Evolutionary conservation across 2,329 filamentous ascomycete genomes (phyloP).

Genomic region (Didymella exigua): DNA sequence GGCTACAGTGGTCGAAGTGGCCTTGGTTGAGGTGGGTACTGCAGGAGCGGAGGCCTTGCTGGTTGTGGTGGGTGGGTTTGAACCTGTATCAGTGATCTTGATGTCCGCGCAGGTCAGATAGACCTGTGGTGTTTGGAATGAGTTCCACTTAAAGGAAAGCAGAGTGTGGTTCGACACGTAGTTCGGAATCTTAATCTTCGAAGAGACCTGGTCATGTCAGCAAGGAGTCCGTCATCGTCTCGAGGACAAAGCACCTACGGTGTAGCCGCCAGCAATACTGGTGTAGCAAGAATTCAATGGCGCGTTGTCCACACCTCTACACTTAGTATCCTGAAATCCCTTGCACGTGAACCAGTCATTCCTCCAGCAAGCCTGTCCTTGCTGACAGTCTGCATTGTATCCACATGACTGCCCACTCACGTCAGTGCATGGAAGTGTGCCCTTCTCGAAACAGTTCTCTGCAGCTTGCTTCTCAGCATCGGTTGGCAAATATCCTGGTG

Average conservation of each 20-base stretch:
- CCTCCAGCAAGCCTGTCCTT: constrained; percentile 39
- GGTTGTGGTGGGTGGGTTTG: constrained; percentile 23
- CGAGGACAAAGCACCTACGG: constrained; percentile 22
- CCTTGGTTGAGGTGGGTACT: constrained; percentile 14
- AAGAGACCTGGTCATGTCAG: constrained; percentile 15
- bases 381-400: constrained; percentile 38
- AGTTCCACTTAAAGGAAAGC: constrained; percentile 42
- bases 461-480: constrained; percentile 43
- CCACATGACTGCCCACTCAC: constrained; percentile 40
- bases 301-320: constrained; percentile 40
- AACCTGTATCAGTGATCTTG: constrained; percentile 27
- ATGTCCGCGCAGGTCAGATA: constrained; percentile 45
- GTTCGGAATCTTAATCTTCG: constrained; percentile 43
- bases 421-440: constrained; percentile 39
- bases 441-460: constrained; percentile 39
- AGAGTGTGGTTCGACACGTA: constrained; percentile 42
- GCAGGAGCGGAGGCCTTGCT: constrained; percentile 19
- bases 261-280: constrained; percentile 43
- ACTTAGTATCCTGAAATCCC: constrained; percentile 38
- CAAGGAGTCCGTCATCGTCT: not conserved
- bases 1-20: constrained; percentile 20
- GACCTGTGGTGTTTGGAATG: constrained; percentile 42
- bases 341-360: constrained; percentile 46
- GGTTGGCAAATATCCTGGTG: constrained; percentile 40
- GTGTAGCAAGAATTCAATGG: constrained; percentile 43